Evolutionary conservation across 2,329 filamentous ascomycete genomes (phyloP).

Genomic region (Pseudogymnoascus pannorum): DNA sequence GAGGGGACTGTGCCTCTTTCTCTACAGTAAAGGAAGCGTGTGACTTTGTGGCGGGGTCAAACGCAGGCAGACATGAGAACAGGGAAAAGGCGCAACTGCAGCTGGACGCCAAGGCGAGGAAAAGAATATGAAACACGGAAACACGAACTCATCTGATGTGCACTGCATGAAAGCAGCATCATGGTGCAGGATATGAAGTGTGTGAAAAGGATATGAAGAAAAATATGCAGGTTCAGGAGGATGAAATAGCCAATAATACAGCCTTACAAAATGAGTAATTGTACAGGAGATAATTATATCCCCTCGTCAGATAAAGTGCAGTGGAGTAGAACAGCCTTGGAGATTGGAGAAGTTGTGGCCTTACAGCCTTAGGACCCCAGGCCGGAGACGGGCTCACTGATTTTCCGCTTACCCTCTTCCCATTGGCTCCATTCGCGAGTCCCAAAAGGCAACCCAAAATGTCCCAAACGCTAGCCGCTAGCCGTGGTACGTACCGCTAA

Average conservation of each 20-base stretch:
- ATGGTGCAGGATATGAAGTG: neutral
- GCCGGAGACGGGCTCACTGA: neutral
- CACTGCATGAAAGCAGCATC: neutral
- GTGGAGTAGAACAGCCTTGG: too few relatives aligned
- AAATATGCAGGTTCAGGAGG: neutral
- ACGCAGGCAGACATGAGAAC: neutral
- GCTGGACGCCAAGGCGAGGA: neutral
- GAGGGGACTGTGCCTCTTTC: neutral
- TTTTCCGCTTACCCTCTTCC: neutral
- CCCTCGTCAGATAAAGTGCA: neutral
- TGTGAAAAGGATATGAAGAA: neutral
- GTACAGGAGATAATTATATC: neutral
- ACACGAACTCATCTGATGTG: conserved; percentile 1
- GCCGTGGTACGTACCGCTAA: conserved; percentile 1
- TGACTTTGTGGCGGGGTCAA: neutral
- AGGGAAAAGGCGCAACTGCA: neutral
- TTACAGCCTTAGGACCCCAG: neutral
- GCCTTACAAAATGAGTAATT: neutral
- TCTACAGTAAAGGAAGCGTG: too few relatives aligned
- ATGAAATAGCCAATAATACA: neutral
- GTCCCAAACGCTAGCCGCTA: neutral
- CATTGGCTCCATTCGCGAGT: neutral
- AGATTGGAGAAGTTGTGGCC: neutral
- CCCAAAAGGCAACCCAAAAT: neutral
- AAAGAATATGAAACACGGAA: neutral